These are phyloP conservation scores for Arthroderma uncinatum DNA, from an alignment of 2,329 filamentous ascomycete genomes.

Conservation along the genomic window DNA sequence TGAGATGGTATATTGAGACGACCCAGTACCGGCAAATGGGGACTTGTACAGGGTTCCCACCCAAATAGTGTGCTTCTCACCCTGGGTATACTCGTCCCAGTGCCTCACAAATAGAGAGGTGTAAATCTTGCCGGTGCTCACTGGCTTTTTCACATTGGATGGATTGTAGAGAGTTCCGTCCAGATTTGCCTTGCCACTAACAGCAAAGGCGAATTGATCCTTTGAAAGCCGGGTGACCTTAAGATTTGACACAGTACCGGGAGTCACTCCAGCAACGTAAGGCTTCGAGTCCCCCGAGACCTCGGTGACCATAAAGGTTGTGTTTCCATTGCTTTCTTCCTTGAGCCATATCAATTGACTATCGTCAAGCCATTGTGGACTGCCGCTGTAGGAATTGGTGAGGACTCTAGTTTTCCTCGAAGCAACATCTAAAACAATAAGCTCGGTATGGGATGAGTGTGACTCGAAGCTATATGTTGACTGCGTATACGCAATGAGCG, in stretches of 20 bases:
- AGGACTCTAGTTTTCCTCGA: slow-evolving; percentile 32
- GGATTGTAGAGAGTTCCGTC: slow-evolving; percentile 42
- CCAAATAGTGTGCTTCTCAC: slow-evolving; percentile 41
- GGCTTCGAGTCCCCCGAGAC: slow-evolving; percentile 26
- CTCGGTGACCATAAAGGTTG: slow-evolving; percentile 36
- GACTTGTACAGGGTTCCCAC: slow-evolving; percentile 37
- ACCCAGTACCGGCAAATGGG: slow-evolving; percentile 20
- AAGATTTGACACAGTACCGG: slow-evolving; percentile 36
- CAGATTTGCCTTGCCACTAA: slow-evolving; percentile 37
- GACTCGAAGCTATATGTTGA: slow-evolving; percentile 42
- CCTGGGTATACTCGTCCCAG: slow-evolving; percentile 42
- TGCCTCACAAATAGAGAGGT: slow-evolving; percentile 43
- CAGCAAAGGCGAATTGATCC: slow-evolving; percentile 36
- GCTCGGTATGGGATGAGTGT: slow-evolving; percentile 37
- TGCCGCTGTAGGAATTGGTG: slow-evolving; percentile 35
- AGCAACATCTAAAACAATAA: slow-evolving; percentile 35
- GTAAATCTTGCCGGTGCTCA: slow-evolving; percentile 39
- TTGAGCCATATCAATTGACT: slow-evolving; percentile 39
- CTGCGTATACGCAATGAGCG: slow-evolving; percentile 38
- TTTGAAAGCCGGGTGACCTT: slow-evolving; percentile 34
- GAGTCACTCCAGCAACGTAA: slow-evolving; percentile 32
- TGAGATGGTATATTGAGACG: slow-evolving; percentile 27
- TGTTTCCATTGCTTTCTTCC: slow-evolving; percentile 36
- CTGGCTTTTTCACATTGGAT: slow-evolving; percentile 37
- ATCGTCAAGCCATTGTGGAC: slow-evolving; percentile 38